These are phyloP conservation scores for Nymphaea colorata DNA, from an alignment of 164 flowering plant genomes.

Conservation along the genomic window DNA sequence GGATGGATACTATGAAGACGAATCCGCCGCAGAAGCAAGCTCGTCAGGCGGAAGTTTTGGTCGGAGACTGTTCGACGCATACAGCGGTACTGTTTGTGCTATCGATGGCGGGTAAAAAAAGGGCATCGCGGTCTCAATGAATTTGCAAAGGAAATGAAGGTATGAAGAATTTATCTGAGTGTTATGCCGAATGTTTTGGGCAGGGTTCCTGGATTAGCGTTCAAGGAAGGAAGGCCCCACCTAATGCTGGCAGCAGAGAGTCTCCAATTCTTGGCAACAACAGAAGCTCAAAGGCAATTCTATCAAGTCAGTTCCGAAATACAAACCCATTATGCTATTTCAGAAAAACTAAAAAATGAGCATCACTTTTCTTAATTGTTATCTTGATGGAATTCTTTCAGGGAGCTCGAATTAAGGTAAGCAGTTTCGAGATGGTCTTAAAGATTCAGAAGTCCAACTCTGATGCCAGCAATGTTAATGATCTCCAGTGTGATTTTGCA, in stretches of 20 bases:
- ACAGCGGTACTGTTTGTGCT: slow-evolving; percentile 13
- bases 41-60: slow-evolving; percentile 9
- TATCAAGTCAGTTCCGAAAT: slow-evolving; percentile 38
- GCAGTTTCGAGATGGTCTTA: too few species aligned
- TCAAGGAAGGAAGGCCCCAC: slow-evolving; percentile 35
- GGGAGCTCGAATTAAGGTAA: too few species aligned
- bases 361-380: too few species aligned
- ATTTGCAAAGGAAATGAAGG: not conserved
- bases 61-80: slow-evolving; percentile 32
- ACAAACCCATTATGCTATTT: too few species aligned
- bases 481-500: not conserved
- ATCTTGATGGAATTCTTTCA: too few species aligned
- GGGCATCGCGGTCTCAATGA: not conserved
- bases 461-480: too few species aligned
- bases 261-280: slow-evolving; percentile 27
- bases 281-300: slow-evolving; percentile 39
- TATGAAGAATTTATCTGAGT: not conserved
- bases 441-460: too few species aligned
- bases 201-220: slow-evolving; percentile 59
- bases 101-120: slow-evolving; percentile 10
- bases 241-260: slow-evolving; percentile 32
- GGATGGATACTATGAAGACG: slow-evolving; percentile 41
- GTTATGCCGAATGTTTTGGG: slow-evolving; percentile 4
- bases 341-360: too few species aligned
- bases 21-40: slow-evolving; percentile 14